Evolutionary conservation across 2,329 filamentous ascomycete species (phyloP), one percentile per base, ranked within the genome.

Genomic region (Davidsoniella neocaledoniae): DNA sequence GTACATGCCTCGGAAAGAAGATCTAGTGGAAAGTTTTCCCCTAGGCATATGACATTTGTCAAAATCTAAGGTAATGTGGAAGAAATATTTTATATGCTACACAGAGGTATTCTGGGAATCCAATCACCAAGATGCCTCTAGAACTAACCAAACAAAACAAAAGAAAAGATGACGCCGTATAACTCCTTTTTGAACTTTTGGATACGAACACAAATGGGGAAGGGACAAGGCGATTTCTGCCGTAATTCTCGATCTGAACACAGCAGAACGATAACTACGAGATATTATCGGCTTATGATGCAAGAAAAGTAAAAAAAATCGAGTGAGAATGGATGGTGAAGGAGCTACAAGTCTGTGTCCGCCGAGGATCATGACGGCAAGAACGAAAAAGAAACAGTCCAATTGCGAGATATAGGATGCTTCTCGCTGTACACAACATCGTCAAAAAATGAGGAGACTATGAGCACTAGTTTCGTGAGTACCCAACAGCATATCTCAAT

Each of bases 171-270:
- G 38, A 46, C 44, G 9, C 44, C 44, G 36, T 39, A 33, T 12
- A 46, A 46, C 44, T 19, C 44, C 33, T 46, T 39, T 46, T 46
- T 19, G 44, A 14, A 46, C 44, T 46, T 46, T 46, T 46, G 21
- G 14, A 9, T 38, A 17, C 19, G 19, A 33, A 39, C 9, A 46
- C 38, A 37, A 7, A 39, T 21, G 23, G 21, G 25, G 9, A 36
- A 17, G 29, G 8, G 7, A 33, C 29, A 33, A 33, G 29, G 29
- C 29, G 29, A 33, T 10, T 9, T 33, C 29, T 33, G 12, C 29
- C 29, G 29, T 12, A 9, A 9, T 10, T 33, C 29, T 33, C 29
- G 23, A n/a, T 40, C 37, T 9, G 21, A 21, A 16, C 44, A 46
- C 16, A n/a, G 33, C 7, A 25, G 44, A 46, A n/a, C 8, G 10